Percentiles rank a stretch among this genome's conserved stretches.
These are phyloP conservation scores for Boletus pseudo-olivaceus DNA, from an alignment of 768 basidiomycete species.

Conservation along the genomic window DNA sequence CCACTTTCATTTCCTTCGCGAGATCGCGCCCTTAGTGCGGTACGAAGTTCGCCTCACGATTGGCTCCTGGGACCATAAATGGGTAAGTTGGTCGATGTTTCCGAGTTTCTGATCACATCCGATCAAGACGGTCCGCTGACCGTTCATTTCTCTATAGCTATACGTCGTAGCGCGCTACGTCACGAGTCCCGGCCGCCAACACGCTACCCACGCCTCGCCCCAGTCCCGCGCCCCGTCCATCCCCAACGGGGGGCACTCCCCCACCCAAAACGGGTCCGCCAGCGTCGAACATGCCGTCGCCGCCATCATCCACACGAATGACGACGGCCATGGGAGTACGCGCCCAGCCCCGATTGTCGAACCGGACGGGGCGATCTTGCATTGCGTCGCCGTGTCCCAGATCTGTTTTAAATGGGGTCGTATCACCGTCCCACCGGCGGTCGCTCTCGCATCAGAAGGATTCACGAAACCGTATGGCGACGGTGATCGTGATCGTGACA, in stretches of 20 bases:
- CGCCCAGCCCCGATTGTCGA: constrained; percentile 17
- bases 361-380: constrained; percentile 51
- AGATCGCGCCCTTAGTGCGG: constrained; percentile 58
- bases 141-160: constrained; percentile 36
- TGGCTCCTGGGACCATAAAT: constrained; percentile 74
- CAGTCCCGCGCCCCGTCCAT: constrained; percentile 27
- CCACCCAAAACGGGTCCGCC: constrained; percentile 4
- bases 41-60: constrained; percentile 62
- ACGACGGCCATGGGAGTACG: not conserved
- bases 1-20: constrained; percentile 64
- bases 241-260: constrained; percentile 1
- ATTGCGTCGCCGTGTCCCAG: constrained; percentile 63
- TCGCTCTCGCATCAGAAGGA: constrained; percentile 61
- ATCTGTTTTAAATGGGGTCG: constrained; percentile 68
- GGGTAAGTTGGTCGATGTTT: constrained; percentile 44
- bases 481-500: not conserved
- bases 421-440: constrained; percentile 67
- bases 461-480: constrained; percentile 33
- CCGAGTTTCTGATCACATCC: not conserved
- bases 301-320: constrained; percentile 4
- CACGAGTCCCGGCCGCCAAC: constrained; percentile 40
- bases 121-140: not conserved
- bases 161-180: constrained; percentile 65
- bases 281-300: constrained; percentile 14
- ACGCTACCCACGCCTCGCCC: constrained; percentile 9